Percentiles rank a stretch among this genome's conserved stretches.
Evolutionary conservation across 352 stramenopile genomes (phyloP).

Genomic region (Pythium grandisporangium): DNA sequence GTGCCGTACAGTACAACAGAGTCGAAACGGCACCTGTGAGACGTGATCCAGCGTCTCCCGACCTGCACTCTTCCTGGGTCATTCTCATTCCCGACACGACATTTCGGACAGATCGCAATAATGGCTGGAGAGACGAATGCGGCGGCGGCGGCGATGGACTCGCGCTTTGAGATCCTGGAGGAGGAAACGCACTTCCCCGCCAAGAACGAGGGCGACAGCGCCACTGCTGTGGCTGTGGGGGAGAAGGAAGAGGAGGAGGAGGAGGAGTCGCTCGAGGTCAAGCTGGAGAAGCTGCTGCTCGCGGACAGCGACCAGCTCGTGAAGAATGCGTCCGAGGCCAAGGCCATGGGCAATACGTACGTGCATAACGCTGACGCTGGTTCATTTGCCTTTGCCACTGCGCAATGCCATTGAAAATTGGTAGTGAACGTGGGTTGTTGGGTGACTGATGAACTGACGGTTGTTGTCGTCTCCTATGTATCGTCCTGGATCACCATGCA

Average conservation of each 20-base stretch:
- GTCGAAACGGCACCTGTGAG: too few relatives aligned
- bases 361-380: too few relatives aligned
- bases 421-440: neutral
- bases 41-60: too few relatives aligned
- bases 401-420: too few relatives aligned
- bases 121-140: too few relatives aligned
- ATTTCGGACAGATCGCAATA: too few relatives aligned
- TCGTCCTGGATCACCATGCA: too few relatives aligned
- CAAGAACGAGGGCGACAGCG: constrained; percentile 15
- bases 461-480: too few relatives aligned
- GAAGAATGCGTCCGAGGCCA: constrained; percentile 61
- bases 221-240: neutral
- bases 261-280: constrained; percentile 52
- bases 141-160: constrained; percentile 13
- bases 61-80: too few relatives aligned
- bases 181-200: constrained; percentile 73
- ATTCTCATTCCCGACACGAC: too few relatives aligned
- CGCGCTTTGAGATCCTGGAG: constrained; percentile 80
- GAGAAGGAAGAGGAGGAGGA: constrained; percentile 14
- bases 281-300: constrained; percentile 49
- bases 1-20: too few relatives aligned
- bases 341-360: constrained; percentile 81
- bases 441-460: neutral
- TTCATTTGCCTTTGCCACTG: too few relatives aligned
- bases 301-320: constrained; percentile 32